Percentiles rank a stretch among this genome's conserved stretches.
Evolutionary conservation across 2,329 filamentous ascomycete species (phyloP).

Genomic region (Cercospora sp.): DNA sequence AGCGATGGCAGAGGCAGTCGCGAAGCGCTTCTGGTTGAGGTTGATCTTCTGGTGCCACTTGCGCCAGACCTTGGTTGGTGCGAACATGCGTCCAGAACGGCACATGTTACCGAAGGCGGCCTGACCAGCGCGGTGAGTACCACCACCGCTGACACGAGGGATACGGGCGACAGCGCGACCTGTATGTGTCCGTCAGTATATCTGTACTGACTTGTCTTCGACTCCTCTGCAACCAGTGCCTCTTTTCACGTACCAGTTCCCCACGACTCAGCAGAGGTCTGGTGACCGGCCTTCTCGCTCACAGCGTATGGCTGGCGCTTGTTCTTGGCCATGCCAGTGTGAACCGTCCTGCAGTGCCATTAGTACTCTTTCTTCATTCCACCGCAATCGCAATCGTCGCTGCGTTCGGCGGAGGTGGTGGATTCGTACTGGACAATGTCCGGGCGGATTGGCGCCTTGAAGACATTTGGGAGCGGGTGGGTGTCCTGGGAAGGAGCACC

Average conservation of each 20-base stretch:
- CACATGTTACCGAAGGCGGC: slow-evolving; percentile 99
- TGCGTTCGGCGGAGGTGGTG: slow-evolving; percentile 8
- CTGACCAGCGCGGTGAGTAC: slow-evolving; percentile 99
- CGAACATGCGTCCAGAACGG: slow-evolving; percentile 99
- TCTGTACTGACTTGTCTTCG: slow-evolving; percentile 7
- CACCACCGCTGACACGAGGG: slow-evolving; percentile 99
- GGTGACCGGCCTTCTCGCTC: slow-evolving; percentile 99
- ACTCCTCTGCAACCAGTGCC: not conserved
- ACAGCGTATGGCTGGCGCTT: slow-evolving; percentile 99
- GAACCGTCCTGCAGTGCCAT: slow-evolving; percentile 61
- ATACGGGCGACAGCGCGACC: slow-evolving; percentile 99
- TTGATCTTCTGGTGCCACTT: slow-evolving; percentile 99
- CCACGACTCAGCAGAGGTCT: slow-evolving; percentile 99
- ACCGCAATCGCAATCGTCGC: slow-evolving; percentile 12
- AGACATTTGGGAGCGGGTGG: slow-evolving; percentile 92
- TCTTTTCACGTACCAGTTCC: slow-evolving; percentile 72
- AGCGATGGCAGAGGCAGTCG: slow-evolving; percentile 94
- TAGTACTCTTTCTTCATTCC: slow-evolving; percentile 23
- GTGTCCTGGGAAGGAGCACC: slow-evolving; percentile 87
- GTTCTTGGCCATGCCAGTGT: slow-evolving; percentile 99
- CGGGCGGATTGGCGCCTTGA: slow-evolving; percentile 94
- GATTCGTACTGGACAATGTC: slow-evolving; percentile 91
- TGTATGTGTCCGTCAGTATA: slow-evolving; percentile 43
- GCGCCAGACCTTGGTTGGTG: slow-evolving; percentile 99
- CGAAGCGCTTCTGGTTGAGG: slow-evolving; percentile 98